Evolutionary conservation across 2,329 filamentous ascomycete genomes (phyloP), one percentile per base, ranked within the genome.

Genomic region (Colletotrichum tropicicola): DNA sequence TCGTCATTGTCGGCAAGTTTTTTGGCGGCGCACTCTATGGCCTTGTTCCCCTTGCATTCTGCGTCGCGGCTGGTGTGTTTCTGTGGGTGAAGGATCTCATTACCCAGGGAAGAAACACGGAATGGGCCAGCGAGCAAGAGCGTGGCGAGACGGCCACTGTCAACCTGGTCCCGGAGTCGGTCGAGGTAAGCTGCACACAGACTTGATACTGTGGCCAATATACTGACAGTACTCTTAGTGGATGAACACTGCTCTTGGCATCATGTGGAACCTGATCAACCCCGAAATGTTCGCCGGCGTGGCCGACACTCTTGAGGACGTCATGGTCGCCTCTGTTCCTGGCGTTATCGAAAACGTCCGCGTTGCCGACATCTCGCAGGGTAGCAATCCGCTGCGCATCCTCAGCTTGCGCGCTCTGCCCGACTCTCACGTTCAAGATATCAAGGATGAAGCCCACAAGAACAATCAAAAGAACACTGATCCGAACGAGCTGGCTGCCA

Each of bases 321-420:
- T 98, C 69, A 98, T 98, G 95, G 94, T 97, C 75, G 95, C 94
- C 19, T 97, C 93, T 0, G 92, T 98, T 0, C 96, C 96, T 0
- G 89, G 91, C 2, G 82, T 98, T 39, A 94, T 99, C 68, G 94
- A 98, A 76, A 96, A 97, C 69, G 94, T 99, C 47, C 92, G 95
- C 69, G 93, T 98, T 21, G 94, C 94, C 65, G 94, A 98, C 71
- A 97, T 99, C 71, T 93, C 93, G 52, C 96, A 98, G 77, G 96
- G 96, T 27, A 93, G 86, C 77, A 98, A 98, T 70, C 93, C 96
- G 0, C 83, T 98, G 59, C 89, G 95, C 8, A 92, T 98, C 54
- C 84, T 98, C 48, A 97, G 93, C 74, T 84, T 98, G 73, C 89
- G 94, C 51, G 92, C 94, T 45, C 86, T 98, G 2, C 93, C 94